phyloP scores from a whole-genome alignment of 2,329 filamentous ascomycete genomes.

The Plectosphaerella plurivora region DNA sequence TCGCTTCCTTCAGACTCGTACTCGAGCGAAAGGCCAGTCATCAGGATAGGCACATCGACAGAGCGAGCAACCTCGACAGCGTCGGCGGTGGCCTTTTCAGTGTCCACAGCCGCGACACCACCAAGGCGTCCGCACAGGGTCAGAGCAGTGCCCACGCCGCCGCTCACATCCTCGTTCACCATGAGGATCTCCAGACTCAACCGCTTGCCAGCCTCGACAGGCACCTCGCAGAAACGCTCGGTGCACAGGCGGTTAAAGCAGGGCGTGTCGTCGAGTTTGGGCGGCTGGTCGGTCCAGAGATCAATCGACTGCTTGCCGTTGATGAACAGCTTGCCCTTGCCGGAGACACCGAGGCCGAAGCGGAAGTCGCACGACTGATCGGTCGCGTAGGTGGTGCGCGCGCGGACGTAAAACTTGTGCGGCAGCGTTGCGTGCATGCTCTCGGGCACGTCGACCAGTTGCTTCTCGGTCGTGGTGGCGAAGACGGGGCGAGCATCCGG shows the following conservation, averaged over 20 bases:
- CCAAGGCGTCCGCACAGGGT: constrained; percentile 59
- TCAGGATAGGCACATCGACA: constrained; percentile 51
- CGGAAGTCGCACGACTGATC: constrained; percentile 4
- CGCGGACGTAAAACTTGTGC: constrained; percentile 9
- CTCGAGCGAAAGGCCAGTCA: constrained; percentile 58
- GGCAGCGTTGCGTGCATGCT: constrained; percentile 9
- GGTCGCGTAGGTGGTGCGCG: constrained; percentile 4
- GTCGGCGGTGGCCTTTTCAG: constrained; percentile 6
- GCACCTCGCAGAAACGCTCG: constrained; percentile 18
- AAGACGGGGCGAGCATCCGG: constrained; percentile 2
- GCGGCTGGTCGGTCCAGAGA: constrained; percentile 21
- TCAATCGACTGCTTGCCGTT: constrained; percentile 24
- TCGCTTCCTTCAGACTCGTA: constrained; percentile 75
- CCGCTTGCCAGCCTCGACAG: constrained; percentile 16
- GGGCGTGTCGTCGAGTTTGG: constrained; percentile 46
- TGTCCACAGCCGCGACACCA: constrained; percentile 58
- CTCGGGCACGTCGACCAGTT: constrained; percentile 10
- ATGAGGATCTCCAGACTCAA: constrained; percentile 22
- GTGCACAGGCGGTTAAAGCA: constrained; percentile 28
- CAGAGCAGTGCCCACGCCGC: constrained; percentile 15
- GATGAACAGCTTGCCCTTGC: constrained; percentile 25
- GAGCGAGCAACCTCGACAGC: constrained; percentile 36
- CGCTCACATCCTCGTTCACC: constrained; percentile 15
- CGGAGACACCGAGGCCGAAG: constrained; percentile 15
- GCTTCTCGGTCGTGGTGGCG: constrained; percentile 4